These are phyloP conservation scores for Fusarium scirpi DNA, from an alignment of 2,329 filamentous ascomycete species.

Conservation along the genomic window DNA sequence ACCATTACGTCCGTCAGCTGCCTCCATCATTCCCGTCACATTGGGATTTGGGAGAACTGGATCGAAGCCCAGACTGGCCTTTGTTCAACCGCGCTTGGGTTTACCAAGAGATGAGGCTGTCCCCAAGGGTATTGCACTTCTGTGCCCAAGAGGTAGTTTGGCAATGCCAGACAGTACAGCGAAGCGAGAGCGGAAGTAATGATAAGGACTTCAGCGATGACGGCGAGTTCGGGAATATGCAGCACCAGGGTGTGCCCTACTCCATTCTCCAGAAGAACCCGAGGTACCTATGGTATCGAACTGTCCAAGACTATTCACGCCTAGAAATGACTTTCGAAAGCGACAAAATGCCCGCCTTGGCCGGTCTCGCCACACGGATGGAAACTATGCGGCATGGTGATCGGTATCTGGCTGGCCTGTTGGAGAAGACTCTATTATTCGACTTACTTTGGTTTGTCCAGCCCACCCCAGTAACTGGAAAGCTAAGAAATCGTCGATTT, in stretches of 20 bases:
- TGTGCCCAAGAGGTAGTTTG: not conserved
- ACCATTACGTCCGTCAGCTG: not conserved
- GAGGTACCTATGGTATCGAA: not conserved
- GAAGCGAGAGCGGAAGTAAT: not conserved
- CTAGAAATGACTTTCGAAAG: not conserved
- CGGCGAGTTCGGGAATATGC: fast-evolving
- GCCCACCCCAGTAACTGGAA: not conserved
- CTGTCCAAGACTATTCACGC: not conserved
- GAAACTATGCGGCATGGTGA: not conserved
- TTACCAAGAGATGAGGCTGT: not conserved
- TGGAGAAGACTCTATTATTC: not conserved
- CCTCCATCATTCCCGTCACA: not conserved
- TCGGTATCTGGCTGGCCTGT: not conserved
- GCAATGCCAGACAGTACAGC: not conserved
- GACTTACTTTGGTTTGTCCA: not conserved
- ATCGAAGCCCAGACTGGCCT: not conserved
- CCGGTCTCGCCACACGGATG: not conserved
- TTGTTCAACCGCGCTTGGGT: not conserved
- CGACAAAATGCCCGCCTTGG: not conserved
- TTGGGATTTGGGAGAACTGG: not conserved
- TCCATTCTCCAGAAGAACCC: fast-evolving
- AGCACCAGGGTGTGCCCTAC: not conserved
- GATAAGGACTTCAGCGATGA: not conserved
- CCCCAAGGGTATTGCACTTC: not conserved
- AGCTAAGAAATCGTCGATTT: fast-evolving